A percentile compares a stretch with the other conserved stretches of the same genome.
Conservation (phyloP, 2,329 filamentous ascomycete genomes). For the Clathrospora elynae region DNA sequence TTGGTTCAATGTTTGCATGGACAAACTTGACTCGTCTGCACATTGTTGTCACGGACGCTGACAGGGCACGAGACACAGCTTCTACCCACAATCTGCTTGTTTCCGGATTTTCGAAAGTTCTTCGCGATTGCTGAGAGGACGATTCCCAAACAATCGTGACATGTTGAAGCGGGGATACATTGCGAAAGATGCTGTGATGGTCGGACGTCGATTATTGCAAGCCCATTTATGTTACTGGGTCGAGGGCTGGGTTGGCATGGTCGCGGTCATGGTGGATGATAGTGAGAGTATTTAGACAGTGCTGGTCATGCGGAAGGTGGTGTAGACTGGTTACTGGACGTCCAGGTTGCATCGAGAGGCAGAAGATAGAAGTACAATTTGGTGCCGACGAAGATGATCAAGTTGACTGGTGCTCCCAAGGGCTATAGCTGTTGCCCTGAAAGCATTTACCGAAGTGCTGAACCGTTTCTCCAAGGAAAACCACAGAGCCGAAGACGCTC, state of each 20-base stretch:
- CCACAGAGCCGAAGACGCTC: conserved; percentile 48
- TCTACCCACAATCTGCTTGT: conserved; percentile 1
- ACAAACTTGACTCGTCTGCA: conserved; percentile 15
- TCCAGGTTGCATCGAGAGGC: conserved; percentile 45
- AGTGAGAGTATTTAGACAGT: conserved; percentile 45
- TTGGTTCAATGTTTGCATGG: conserved; percentile 14
- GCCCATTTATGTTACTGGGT: conserved; percentile 30
- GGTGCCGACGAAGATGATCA: conserved; percentile 46
- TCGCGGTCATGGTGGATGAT: conserved; percentile 40
- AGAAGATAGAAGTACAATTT: conserved; percentile 53
- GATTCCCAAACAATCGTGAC: conserved; percentile 10
- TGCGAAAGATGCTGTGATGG: conserved; percentile 26
- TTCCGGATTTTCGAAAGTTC: conserved; percentile 4
- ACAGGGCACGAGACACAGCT: conserved; percentile 10
- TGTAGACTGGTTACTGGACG: conserved; percentile 47
- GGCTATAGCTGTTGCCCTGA: conserved; percentile 44
- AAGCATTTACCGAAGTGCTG: conserved; percentile 47
- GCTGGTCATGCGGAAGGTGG: conserved; percentile 42
- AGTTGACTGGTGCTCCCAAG: conserved; percentile 45
- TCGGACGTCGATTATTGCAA: conserved; percentile 32
- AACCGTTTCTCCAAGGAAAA: conserved; percentile 51
- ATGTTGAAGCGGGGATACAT: conserved; percentile 27
- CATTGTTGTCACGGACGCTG: conserved; percentile 23
- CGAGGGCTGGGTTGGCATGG: conserved; percentile 36
- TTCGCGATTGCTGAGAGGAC: too few relatives aligned